These are phyloP conservation scores for Apiotrichum mycotoxinovorans DNA, from an alignment of 1,284 basidiomycete genomes.

Conservation along the genomic window DNA sequence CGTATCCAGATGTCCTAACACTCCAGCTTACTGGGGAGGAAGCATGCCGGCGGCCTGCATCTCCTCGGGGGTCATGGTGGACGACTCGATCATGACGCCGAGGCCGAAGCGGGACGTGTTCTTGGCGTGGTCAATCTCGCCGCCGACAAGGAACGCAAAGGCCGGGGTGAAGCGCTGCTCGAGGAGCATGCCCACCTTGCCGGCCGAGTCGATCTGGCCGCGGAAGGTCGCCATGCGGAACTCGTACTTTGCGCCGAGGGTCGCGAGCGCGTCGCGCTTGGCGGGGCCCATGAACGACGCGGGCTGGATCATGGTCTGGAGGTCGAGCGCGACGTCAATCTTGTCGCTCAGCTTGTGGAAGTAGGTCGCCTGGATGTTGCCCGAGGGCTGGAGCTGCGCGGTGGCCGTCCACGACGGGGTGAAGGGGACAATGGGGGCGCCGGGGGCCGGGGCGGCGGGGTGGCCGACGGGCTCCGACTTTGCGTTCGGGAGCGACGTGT, in stretches of 20 bases:
- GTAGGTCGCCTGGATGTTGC: conserved; percentile 87
- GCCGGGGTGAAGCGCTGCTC: conserved; percentile 95
- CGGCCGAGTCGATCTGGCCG: conserved; percentile 85
- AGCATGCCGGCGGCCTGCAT: conserved; percentile 50
- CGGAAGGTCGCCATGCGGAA: conserved; percentile 89
- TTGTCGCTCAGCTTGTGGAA: conserved; percentile 95
- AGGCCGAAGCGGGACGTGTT: conserved; percentile 91
- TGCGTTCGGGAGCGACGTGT: conserved; percentile 58
- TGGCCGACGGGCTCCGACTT: conserved; percentile 11
- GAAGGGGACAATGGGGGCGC: conserved; percentile 36
- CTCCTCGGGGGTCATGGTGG: conserved; percentile 48
- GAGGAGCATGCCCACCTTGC: conserved; percentile 89
- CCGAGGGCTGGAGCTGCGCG: conserved; percentile 78
- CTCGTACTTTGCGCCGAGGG: conserved; percentile 93
- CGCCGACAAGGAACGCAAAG: conserved; percentile 89
- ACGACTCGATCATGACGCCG: conserved; percentile 86
- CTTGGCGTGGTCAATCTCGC: conserved; percentile 99
- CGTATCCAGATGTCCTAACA: no score
- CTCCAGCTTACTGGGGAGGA: conserved; percentile 29
- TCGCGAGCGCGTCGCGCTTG: conserved; percentile 86
- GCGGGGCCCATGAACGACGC: conserved; percentile 53
- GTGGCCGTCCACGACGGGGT: conserved; percentile 84
- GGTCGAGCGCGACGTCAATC: conserved; percentile 96
- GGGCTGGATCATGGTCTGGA: conserved; percentile 76
- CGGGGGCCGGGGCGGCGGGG: conserved; percentile 23